Base-by-base conservation (phyloP, 371 early-diverging fungal species). In the Gilbertella persicaria region DNA sequence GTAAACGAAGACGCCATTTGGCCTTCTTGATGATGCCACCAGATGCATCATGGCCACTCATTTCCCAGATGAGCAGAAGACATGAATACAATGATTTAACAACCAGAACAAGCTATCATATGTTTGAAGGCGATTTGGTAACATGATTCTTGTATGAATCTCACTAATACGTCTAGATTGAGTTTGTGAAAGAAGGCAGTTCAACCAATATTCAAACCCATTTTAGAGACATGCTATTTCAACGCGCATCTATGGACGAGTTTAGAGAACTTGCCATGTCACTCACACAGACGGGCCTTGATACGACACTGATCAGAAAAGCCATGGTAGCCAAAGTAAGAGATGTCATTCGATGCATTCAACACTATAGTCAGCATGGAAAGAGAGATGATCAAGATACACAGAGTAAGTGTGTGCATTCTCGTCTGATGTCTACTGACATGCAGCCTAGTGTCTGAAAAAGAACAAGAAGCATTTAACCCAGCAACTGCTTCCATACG, bases 31-130 rank as follows among this genome's bases (percentile, higher is more conserved):
- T 83, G 76, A 86, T 86, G 78, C 84, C 86, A 9, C 86, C 86
- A 21, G 90, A 90, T 67, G 88, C 88, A 2, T 84, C 87, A 2
- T 90, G 91, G 91, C 90, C 90, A 42, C 64, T 90, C 30, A 88
- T 90, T 26, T 87, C 90, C 3, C 87, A 87, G 45, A 71, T 88
- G 55, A 90, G 89, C 38, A 79, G 88, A 44, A 70, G 85, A 23
- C 89, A 88, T 39, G 88, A 87, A 54, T 87, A 82, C 61, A 88
- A 87, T 50, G 86, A 86, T 45, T 70, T 89, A 45, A 76, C 81
- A 3, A 82, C 80, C 21, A 66, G 84, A 35, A 79, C 78, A 35
- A 79, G 75, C 21, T 80, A 74, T 29, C 75, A 79, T 37, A 76
- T 82, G 72, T 82, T 84, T 66, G 75, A 78, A 63, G 78, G 78